Base-by-base conservation (phyloP, 2,329 filamentous ascomycete species). In the Cryphonectria radicalis region DNA sequence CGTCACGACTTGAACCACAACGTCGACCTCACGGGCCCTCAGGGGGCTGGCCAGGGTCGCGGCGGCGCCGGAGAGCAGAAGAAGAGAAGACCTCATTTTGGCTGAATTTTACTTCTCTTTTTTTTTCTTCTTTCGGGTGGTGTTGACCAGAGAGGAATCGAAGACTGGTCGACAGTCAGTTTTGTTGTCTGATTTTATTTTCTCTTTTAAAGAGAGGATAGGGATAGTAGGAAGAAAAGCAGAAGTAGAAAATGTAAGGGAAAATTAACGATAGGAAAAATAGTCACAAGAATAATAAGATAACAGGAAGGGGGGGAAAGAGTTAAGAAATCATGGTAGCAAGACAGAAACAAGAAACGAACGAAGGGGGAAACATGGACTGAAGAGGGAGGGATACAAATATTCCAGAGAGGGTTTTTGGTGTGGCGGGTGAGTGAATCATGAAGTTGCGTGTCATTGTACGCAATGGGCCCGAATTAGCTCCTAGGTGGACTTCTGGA, bases 1-100 rank as follows among this genome's bases (percentile, higher is more conserved):
- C 13, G 67, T 69, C n/a, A 69, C 59, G 25, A 64, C 60, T 57
- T 85, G 83, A 76, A 78, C 77, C 4, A 83, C 75, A 42, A 81
- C 85, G 72, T 82, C 75, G 72, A 82, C 74, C 63, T 74, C 80
- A 67, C 85, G 81, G 76, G 82, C 81, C 70, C 80, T 74, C 50
- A 86, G 77, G 69, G 85, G 86, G 66, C 78, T 77, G 75, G 85
- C 85, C 70, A 81, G 76, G 69, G 82, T 84, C 78, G 87, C 73
- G 67, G 85, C 73, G 76, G 85, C 84, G 77, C 84, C 80, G 73
- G 84, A 80, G 75, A 81, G 80, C 74, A 80, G 79, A 75, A 88
- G 78, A 74, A 84, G 79, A 70, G 84, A 72, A 63, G 82, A 80
- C 82, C 86, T 88, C 86, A 88, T 88, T 74, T 65, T 78, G 85